Conservation (phyloP, 1,139 yeast species). For the Wickerhamomyces sp. region DNA sequence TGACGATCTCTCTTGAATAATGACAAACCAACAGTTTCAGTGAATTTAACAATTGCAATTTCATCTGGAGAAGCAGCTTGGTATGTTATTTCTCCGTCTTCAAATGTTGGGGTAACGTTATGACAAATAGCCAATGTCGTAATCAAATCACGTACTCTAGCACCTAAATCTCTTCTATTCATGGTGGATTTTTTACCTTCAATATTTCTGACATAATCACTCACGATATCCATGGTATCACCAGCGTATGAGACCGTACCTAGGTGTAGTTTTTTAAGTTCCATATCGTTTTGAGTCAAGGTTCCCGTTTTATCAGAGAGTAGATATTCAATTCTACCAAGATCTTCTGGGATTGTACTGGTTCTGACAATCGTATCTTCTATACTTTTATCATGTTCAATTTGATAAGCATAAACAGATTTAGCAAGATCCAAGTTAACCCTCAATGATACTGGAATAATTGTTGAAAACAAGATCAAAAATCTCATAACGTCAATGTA, state of each 20-base stretch:
- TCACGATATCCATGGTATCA: constrained; percentile 87
- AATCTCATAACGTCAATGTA: constrained; percentile 87
- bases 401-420: constrained; percentile 92
- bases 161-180: constrained; percentile 59
- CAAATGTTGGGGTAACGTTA: constrained; percentile 86
- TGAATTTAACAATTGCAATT: constrained; percentile 91
- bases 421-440: constrained; percentile 95
- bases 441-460: constrained; percentile 91
- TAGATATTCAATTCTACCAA: constrained; percentile 91
- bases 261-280: constrained; percentile 83
- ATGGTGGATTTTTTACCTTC: constrained; percentile 26
- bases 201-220: constrained; percentile 46
- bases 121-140: constrained; percentile 88
- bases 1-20: constrained; percentile 77
- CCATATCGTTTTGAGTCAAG: constrained; percentile 97
- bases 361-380: constrained; percentile 91
- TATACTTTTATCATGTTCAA: constrained; percentile 78
- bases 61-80: constrained; percentile 99
- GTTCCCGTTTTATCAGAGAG: constrained; percentile 97
- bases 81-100: constrained; percentile 62
- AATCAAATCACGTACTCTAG: constrained; percentile 74
- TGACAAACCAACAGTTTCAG: constrained; percentile 79
- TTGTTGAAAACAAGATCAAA: constrained; percentile 85
- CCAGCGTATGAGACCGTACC: constrained; percentile 91
- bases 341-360: constrained; percentile 95